Evolutionary conservation across 2,329 filamentous ascomycete genomes (phyloP).

Genomic region (Alternaria sp.): DNA sequence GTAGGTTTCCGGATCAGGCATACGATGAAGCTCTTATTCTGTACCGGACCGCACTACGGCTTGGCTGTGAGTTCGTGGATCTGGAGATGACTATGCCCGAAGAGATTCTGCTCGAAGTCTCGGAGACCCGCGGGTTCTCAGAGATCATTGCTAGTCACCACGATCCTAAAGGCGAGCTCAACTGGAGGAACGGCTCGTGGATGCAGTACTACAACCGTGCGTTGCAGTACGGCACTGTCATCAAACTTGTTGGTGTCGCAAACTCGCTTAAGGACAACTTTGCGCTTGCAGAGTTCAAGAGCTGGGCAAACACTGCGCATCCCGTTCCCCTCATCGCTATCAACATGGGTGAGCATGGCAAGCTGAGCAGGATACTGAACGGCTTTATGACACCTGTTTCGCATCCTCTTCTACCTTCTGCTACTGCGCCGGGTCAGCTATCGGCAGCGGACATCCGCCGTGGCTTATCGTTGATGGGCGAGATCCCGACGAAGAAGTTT

Average conservation of each 20-base stretch:
- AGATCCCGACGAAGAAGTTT: conserved; percentile 78
- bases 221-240: conserved; percentile 86
- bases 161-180: conserved; percentile 78
- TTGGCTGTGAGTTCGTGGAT: conserved; percentile 92
- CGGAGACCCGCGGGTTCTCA: conserved; percentile 73
- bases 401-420: conserved; percentile 86
- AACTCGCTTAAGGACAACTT: conserved; percentile 84
- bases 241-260: conserved; percentile 91
- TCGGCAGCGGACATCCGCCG: conserved; percentile 87
- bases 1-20: conserved; percentile 81
- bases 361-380: conserved; percentile 90
- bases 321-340: conserved; percentile 88
- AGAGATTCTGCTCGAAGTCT: conserved; percentile 73
- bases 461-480: conserved; percentile 78
- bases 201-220: conserved; percentile 88
- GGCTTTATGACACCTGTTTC: conserved; percentile 94
- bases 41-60: conserved; percentile 78
- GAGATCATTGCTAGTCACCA: conserved; percentile 96
- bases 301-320: conserved; percentile 75
- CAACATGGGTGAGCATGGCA: conserved; percentile 90
- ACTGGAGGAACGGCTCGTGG: conserved; percentile 95
- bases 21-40: conserved; percentile 75
- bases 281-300: conserved; percentile 81
- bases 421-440: conserved; percentile 91
- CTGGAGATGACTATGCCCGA: conserved; percentile 88